Evolutionary conservation across 2,329 filamentous ascomycete genomes (phyloP).

Genomic region (Sarocladium brachiariae): DNA sequence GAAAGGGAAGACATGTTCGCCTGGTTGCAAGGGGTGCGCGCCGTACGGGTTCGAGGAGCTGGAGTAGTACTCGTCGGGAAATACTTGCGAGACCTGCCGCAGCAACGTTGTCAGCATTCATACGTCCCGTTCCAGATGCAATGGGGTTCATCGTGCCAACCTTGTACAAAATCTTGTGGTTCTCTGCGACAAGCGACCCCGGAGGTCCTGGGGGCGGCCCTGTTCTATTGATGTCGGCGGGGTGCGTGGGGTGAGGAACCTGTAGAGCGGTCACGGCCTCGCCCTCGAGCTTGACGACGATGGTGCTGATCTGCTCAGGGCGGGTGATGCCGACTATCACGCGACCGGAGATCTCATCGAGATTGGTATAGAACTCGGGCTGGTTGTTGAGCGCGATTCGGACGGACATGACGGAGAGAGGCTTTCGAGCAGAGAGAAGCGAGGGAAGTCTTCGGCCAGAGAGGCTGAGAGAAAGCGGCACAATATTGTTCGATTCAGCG

Average conservation of each 20-base stretch:
- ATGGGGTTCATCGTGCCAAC: background rate
- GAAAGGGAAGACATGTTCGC: constrained; percentile 71
- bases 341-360: constrained; percentile 63
- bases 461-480: background rate
- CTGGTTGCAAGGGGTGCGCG: constrained; percentile 56
- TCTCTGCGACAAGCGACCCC: constrained; percentile 45
- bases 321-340: constrained; percentile 52
- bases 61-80: constrained; percentile 49
- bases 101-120: background rate
- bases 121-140: background rate
- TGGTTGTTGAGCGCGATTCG: constrained; percentile 59
- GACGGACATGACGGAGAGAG: constrained; percentile 50
- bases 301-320: constrained; percentile 62
- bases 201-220: constrained; percentile 25
- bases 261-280: constrained; percentile 63
- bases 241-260: constrained; percentile 40
- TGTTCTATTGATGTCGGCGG: constrained; percentile 31
- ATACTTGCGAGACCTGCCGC: constrained; percentile 54
- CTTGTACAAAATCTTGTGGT: constrained; percentile 70
- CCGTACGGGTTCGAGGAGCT: constrained; percentile 33
- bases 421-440: background rate
- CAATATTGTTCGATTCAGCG: background rate
- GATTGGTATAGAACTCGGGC: constrained; percentile 71
- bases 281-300: constrained; percentile 78
- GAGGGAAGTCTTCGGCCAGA: background rate